A percentile compares a stretch with the other conserved stretches of the same genome.
Evolutionary conservation across 495 filamentous ascomycete species (phyloP).

Genomic region (Hypoxylon intermedium): DNA sequence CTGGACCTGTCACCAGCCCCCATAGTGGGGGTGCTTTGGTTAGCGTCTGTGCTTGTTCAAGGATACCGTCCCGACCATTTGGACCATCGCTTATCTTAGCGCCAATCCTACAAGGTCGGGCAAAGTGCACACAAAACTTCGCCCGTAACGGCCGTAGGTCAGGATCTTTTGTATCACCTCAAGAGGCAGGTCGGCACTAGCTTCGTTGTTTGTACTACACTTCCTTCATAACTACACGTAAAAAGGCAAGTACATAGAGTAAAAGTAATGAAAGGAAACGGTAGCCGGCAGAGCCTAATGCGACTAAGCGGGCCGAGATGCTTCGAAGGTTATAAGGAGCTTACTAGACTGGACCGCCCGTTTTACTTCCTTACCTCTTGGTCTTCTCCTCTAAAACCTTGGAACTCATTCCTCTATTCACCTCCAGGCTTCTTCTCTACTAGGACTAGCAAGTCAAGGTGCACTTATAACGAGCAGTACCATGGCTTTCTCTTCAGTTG

Average conservation of each 20-base stretch:
- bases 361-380: slow-evolving; percentile 1
- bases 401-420: not conserved
- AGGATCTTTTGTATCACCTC: slow-evolving; percentile 33
- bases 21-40: slow-evolving; percentile 7
- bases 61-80: slow-evolving; percentile 26
- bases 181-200: not conserved
- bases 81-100: slow-evolving; percentile 29
- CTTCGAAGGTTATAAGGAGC: slow-evolving; percentile 1
- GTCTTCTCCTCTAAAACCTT: not conserved
- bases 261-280: slow-evolving; percentile 1
- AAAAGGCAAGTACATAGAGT: slow-evolving; percentile 9
- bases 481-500: no score
- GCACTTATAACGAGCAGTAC: no score
- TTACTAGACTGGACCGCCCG: not conserved
- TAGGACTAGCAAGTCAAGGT: not conserved
- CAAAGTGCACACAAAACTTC: slow-evolving; percentile 6
- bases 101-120: slow-evolving; percentile 6
- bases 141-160: slow-evolving; percentile 30
- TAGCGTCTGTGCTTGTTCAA: slow-evolving; percentile 20
- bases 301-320: slow-evolving; percentile 16
- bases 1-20: no score
- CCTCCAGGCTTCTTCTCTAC: not conserved
- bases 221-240: not conserved
- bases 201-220: slow-evolving; percentile 6
- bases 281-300: slow-evolving; percentile 5